Base-by-base conservation (phyloP, 768 basidiomycete species). In the Saitozyma podzolica region DNA sequence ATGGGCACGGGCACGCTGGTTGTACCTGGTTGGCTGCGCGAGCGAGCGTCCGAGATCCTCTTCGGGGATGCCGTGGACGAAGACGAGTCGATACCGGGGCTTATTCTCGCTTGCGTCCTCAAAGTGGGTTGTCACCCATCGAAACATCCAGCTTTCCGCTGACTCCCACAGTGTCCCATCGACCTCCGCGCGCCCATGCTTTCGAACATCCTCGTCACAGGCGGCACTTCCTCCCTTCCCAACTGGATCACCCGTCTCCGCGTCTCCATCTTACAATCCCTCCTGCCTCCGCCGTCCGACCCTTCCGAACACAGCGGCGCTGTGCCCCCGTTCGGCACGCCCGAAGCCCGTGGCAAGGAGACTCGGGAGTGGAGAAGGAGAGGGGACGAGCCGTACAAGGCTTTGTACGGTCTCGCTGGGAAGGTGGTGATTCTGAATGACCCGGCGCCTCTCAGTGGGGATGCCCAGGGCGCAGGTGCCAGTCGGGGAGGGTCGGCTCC, bases 11-110 rank as follows among this genome's bases (percentile, higher is more conserved):
- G 90, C 0, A 91, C 88, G 0, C 78, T 96, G 51, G 82, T 90
- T 50, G 85, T 98, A 50, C 95, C 95, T 1, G 95, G 95, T 2
- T 99, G 96, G 96, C 84, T 99, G 47, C 81, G 95, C 49, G 95
- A 98, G 76, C 84, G 94, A 13, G 89, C 89, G 0, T 87, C 93
- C 0, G 96, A 98, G 78, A 84, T 95, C 6, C 81, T 97, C 9
- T 97, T 96, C 65, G 90, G 91, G 74, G 91, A 91, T 7, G 91
- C 90, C 7, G 50, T 37, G 8, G 57, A 65, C 8, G 63, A 41
- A 16, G 87, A 91, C 9, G 92, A 92, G 79, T 85, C 84, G 64
- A 81, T 94, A 8, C 89, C 91, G 0, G 91, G 93, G 73, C 84
- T 88, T 37, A 84, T 97, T 10, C 80, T 98, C 8, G 87, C 91